Evolutionary conservation across 2,329 filamentous ascomycete species (phyloP), one percentile per base, ranked within the genome.

Genomic region (Ophiocordyceps camponoti-leonardi): DNA sequence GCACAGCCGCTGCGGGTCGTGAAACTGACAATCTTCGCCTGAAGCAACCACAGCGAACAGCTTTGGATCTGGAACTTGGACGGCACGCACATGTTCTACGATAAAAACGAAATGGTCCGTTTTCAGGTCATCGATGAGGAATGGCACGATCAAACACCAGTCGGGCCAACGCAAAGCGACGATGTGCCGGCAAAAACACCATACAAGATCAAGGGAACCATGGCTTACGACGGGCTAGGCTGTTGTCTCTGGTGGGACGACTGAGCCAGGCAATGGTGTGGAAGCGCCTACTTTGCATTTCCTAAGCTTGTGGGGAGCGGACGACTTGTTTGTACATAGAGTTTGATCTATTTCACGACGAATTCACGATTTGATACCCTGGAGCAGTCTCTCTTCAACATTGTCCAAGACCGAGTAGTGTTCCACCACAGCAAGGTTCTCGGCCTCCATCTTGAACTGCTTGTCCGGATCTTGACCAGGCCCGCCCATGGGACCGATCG

Each of bases 381-480:
- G 71, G 56, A 96, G 67, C 48, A 98, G 67, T 58, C 92, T 78
- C 58, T 87, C 77, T 67, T 95, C 88, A 47, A 95, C 81, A 18
- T 83, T 83, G 55, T 94, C 85, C 48, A 96, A 67, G 50, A 95
- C 86, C 56, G 85, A 95, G 60, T 86, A 84, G 63, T 96, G 90
- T 61, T 94, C 88, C 56, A 94, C 75, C 22, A 98, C 92, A 54
- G 93, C 88, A 50, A 98, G 64, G 63, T 98, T 98, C 71, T 98
- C 92, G 3, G 85, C 85, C 67, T 98, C 92, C 42, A 72, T 85
- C 61, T 82, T 72, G 65, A 95, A 98, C 61, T 94, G 77, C 72
- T 98, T 98, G 65, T 96, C 84, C 0, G 88, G 86, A 59, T 98
- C 93, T 57, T 92, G 83, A 22, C 90, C 88, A 1, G 92, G 88